Conservation (phyloP, 441 rosid genomes). For the Jatropha multifida region DNA sequence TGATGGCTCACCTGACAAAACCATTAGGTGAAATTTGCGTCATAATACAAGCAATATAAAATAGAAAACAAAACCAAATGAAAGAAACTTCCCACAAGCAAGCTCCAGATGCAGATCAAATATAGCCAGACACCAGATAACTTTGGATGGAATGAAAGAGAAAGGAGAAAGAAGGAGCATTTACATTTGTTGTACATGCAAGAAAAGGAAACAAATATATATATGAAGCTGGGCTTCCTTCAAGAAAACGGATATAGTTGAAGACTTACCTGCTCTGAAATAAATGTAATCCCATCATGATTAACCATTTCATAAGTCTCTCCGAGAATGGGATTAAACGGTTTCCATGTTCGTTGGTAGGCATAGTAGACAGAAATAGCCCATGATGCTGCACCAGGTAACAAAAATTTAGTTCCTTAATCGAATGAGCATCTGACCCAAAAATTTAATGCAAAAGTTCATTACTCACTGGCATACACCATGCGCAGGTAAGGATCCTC, state of each 20-base stretch:
- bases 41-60: neutral
- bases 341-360: slow-evolving; percentile 88
- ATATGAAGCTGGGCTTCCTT: neutral
- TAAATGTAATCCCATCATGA: slow-evolving; percentile 71
- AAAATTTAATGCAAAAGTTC: neutral
- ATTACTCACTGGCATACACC: slow-evolving; percentile 78
- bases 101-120: neutral
- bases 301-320: slow-evolving; percentile 92
- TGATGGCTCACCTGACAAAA: slow-evolving; percentile 85
- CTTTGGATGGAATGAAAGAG: neutral
- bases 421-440: neutral
- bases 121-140: neutral
- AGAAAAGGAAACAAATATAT: neutral
- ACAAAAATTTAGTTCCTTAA: neutral
- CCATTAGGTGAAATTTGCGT: neutral
- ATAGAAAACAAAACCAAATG: neutral
- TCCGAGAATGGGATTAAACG: slow-evolving; percentile 97
- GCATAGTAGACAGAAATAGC: slow-evolving; percentile 87
- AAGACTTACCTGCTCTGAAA: slow-evolving; percentile 76
- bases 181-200: neutral
- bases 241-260: neutral
- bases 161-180: neutral
- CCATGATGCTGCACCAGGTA: slow-evolving; percentile 71
- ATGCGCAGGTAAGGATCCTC: slow-evolving; percentile 94
- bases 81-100: neutral